Conservation (phyloP, 2,329 filamentous ascomycete genomes). For the Coniella vitis region DNA sequence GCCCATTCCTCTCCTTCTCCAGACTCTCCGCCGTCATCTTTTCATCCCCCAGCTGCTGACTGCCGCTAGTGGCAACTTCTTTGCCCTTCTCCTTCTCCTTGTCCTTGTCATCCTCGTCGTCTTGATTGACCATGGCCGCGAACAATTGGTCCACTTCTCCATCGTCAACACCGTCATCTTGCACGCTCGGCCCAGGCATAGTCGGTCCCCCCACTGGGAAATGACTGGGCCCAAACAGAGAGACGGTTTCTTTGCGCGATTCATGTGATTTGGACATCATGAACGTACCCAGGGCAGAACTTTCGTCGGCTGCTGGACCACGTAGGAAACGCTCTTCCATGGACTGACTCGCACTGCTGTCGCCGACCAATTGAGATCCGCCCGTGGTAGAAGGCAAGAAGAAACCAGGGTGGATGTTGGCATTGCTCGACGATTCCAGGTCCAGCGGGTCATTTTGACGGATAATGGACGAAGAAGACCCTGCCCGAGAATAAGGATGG, state of each 20-base stretch:
- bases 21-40: constrained; percentile 34
- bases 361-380: constrained; percentile 36
- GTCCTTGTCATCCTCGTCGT: constrained; percentile 34
- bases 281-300: constrained; percentile 38
- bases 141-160: constrained; percentile 50
- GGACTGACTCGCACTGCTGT: constrained; percentile 33
- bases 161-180: constrained; percentile 32
- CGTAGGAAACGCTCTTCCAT: constrained; percentile 46
- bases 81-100: constrained; percentile 35
- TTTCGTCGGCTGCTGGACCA: constrained; percentile 26
- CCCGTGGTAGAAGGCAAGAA: constrained; percentile 30
- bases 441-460: constrained; percentile 32
- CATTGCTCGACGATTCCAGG: constrained; percentile 25
- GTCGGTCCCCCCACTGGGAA: constrained; percentile 27
- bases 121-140: constrained; percentile 47
- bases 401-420: constrained; percentile 35
- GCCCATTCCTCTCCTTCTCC: constrained; percentile 39
- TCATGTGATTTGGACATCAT: constrained; percentile 40
- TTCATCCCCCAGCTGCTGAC: constrained; percentile 2
- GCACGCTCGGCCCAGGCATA: constrained; percentile 8
- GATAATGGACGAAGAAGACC: constrained; percentile 17
- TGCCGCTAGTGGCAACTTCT: not conserved
- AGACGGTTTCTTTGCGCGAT: constrained; percentile 43
- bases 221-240: constrained; percentile 43
- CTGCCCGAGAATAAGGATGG: constrained; percentile 23